Percentiles rank a stretch among this genome's conserved stretches.
Evolutionary conservation across 2,329 filamentous ascomycete genomes (phyloP).

Genomic region (Aspergillus tanneri): DNA sequence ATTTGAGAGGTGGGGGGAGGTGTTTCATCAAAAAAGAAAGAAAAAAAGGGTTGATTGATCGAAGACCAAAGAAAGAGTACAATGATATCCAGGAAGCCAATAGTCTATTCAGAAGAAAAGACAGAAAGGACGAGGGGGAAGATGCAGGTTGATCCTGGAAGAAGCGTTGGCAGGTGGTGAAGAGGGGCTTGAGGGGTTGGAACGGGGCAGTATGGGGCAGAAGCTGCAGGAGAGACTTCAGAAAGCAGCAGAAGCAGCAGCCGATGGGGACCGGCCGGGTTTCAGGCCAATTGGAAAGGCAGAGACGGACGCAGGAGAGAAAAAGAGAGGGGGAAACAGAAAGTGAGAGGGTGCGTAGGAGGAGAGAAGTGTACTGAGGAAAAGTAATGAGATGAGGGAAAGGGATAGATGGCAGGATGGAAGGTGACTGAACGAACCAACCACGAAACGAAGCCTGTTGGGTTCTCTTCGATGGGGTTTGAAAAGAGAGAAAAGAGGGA

Average conservation of each 20-base stretch:
- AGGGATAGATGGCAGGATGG: not conserved
- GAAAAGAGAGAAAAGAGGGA: not conserved
- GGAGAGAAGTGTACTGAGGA: not conserved
- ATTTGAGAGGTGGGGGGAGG: not conserved
- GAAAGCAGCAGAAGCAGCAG: not conserved
- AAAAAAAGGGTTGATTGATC: not conserved
- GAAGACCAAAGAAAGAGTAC: not conserved
- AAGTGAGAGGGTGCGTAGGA: not conserved
- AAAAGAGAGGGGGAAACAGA: not conserved
- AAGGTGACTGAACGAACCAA: not conserved
- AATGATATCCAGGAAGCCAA: not conserved
- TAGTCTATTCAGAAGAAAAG: no score
- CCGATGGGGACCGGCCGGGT: not conserved
- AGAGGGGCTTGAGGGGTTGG: not conserved
- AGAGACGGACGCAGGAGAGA: not conserved
- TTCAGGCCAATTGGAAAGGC: not conserved
- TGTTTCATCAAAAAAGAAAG: not conserved
- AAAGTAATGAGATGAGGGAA: slow-evolving; percentile 1
- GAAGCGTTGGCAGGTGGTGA: not conserved
- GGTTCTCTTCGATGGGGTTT: not conserved
- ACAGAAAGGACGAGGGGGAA: no score
- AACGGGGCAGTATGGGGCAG: not conserved
- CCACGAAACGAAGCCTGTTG: not conserved
- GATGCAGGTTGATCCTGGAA: not conserved
- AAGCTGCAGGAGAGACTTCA: not conserved